Base-by-base conservation (phyloP, 2,329 filamentous ascomycete species). In the Epichloe uncinata region DNA sequence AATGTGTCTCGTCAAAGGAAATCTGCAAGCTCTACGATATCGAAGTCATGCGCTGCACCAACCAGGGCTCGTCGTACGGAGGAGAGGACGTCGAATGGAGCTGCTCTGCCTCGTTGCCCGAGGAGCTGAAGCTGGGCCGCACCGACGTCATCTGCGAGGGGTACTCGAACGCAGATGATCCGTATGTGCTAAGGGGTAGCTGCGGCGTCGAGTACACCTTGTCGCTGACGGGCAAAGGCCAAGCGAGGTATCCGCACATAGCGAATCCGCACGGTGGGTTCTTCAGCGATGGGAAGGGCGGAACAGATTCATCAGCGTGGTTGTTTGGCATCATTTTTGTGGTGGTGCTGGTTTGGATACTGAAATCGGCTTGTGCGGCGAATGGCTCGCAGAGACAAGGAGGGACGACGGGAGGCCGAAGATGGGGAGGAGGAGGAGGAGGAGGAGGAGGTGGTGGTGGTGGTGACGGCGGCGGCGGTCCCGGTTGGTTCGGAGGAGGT, bases 61-160 rank as follows among this genome's bases (percentile, higher is more conserved):
- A 97, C 69, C 76, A 84, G 53, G 93, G 91, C 53, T 73, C 79
- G 33, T 84, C 84, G 53, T 96, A 96, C 71, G 79, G 81, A 54
- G 64, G 71, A 42, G 82, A 93, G 66, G 85, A 95, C 63, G 76
- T 96, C 37, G 84, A 95, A 68, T 98, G 91, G 91, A 87, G 86
- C 30, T 98, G 91, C 68, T 80, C 79, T 5, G 79, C 81, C 0
- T 65, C 69, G 2, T 65, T 84, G 15, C 81, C 81, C 0, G 69
- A 73, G 20, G 77, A 82, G 60, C 73, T 84, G 54, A 78, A 77
- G 66, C 79, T 97, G 30, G 90, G 87, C 51, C 77, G 78, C 53
- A 96, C 91, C 11, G 90, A 97, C 54, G 91, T 97, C 50, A 73
- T 89, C 11, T 98, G 93, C 66, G 91, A 98, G 63, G 91, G 93